Evolutionary conservation across 371 early-diverging fungal genomes (phyloP).

Genomic region (Mortierella sp.): DNA sequence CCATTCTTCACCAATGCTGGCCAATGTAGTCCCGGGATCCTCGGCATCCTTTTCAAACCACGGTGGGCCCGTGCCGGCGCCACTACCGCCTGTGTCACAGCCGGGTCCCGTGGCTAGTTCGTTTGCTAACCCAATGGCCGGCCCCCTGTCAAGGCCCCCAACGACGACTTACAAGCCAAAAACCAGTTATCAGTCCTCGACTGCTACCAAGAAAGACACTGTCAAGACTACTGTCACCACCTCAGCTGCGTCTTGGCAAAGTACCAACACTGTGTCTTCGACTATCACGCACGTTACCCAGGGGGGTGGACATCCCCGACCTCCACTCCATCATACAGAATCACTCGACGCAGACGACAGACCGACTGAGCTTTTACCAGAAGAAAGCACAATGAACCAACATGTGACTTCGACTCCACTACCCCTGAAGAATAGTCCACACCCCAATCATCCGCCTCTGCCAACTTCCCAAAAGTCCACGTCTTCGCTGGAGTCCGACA

Average conservation of each 20-base stretch:
- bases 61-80: too few relatives aligned
- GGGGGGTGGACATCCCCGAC: constrained; percentile 25
- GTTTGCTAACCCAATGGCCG: constrained; percentile 10
- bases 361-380: constrained; percentile 49
- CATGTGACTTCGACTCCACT: too few relatives aligned
- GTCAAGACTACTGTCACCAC: constrained; percentile 14
- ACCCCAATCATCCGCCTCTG: background rate
- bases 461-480: background rate
- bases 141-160: constrained; percentile 13
- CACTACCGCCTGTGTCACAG: background rate
- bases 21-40: too few relatives aligned
- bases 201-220: constrained; percentile 36
- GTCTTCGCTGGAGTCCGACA: background rate
- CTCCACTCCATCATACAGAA: constrained; percentile 21
- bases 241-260: background rate
- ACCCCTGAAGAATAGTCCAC: constrained; percentile 12
- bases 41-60: too few relatives aligned
- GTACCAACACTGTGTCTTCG: constrained; percentile 9
- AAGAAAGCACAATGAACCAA: constrained; percentile 1
- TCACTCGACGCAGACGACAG: constrained; percentile 52
- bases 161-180: constrained; percentile 15
- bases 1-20: too few relatives aligned
- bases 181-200: constrained; percentile 18
- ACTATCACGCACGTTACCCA: constrained; percentile 1
- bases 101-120: constrained; percentile 5